These are phyloP conservation scores for Paragyromitra xinjiangensis DNA, from an alignment of 495 filamentous ascomycete genomes.

Conservation along the genomic window DNA sequence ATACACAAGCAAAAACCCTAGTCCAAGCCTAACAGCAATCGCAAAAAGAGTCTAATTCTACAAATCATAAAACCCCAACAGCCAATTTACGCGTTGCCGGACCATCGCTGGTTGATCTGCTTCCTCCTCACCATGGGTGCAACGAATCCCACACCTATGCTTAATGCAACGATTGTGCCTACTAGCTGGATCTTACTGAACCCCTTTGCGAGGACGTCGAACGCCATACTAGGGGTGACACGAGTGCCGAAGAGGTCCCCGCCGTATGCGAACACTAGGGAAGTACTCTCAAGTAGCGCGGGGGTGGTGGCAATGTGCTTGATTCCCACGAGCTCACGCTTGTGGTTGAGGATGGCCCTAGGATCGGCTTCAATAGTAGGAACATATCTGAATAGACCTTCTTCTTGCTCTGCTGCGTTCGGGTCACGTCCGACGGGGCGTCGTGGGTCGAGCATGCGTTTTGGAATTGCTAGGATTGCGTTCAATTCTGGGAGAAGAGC, in stretches of 20 bases:
- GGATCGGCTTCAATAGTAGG: slow-evolving; percentile 86
- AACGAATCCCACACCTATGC: slow-evolving; percentile 75
- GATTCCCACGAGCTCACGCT: slow-evolving; percentile 80
- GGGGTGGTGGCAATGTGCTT: slow-evolving; percentile 75
- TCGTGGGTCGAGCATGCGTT: slow-evolving; percentile 81
- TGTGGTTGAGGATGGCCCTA: slow-evolving; percentile 80
- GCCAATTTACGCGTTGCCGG: slow-evolving; percentile 8
- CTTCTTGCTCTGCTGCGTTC: slow-evolving; percentile 77
- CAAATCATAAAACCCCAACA: slow-evolving; percentile 1
- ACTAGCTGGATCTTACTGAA: slow-evolving; percentile 90
- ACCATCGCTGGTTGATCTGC: slow-evolving; percentile 65
- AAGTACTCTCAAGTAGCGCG: slow-evolving; percentile 89
- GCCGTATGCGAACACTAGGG: slow-evolving; percentile 88
- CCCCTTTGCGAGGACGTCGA: slow-evolving; percentile 90
- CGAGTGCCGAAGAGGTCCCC: slow-evolving; percentile 87
- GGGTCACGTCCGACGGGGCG: slow-evolving; percentile 87
- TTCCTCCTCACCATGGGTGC: slow-evolving; percentile 79
- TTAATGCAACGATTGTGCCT: slow-evolving; percentile 79
- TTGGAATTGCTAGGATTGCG: slow-evolving; percentile 80
- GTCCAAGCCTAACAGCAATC: slow-evolving; percentile 2
- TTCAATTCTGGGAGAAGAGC: slow-evolving; percentile 75
- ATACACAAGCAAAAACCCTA: slow-evolving; percentile 29
- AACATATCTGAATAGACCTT: slow-evolving; percentile 79
- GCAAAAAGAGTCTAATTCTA: slow-evolving; percentile 40
- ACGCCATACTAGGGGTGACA: slow-evolving; percentile 81